Evolutionary conservation across 371 early-diverging fungal species (phyloP), one percentile per base, ranked within the genome.

Genomic region (Actinomortierella wolfii): DNA sequence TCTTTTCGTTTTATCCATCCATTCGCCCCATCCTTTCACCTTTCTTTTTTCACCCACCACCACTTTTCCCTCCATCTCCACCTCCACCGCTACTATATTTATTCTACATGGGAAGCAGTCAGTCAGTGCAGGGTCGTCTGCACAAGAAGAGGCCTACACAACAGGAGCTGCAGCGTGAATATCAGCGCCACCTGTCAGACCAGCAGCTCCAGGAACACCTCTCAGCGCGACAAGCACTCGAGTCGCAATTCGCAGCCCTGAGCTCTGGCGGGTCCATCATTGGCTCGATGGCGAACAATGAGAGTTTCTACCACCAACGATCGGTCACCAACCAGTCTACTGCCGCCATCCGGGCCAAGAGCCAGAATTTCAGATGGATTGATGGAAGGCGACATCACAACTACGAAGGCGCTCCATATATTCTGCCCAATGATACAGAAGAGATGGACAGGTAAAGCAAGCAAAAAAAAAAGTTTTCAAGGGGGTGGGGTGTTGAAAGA

Each of bases 381-480:
- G 76, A 78, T 39, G 86, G 86, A 6, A 64, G 86, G 54, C 75
- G 79, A 51, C 82, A 78, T 44, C 79, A 83, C 48, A 74, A 80
- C 54, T 63, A 68, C 20, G 70, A 77, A 17, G 71, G 64, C 1
- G 79, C 79, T 0, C 42, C 74, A 13, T 86, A 86, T 64, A 54
- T 83, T n/a, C 63, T 86, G 1, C 86, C 86, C 0, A 81, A 81
- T 49, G 84, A 86, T 42, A 79, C 80, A 54, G 78, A 64, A 41
- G 76, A 76, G 53, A 67, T 70, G 71, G 70, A 76, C 45, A 73
- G 74, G 74, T 67, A 63, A 58, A 23, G 18, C 11, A 34, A 34
- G 34, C 34, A 34, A 4, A 34, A 34, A 34, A 34, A 6, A 11
- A 11, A 11, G 4, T 6, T 11, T 34, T 34, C 34, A 34, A 34